These are phyloP conservation scores for Terana coerulea DNA, from an alignment of 768 basidiomycete species.

Conservation along the genomic window DNA sequence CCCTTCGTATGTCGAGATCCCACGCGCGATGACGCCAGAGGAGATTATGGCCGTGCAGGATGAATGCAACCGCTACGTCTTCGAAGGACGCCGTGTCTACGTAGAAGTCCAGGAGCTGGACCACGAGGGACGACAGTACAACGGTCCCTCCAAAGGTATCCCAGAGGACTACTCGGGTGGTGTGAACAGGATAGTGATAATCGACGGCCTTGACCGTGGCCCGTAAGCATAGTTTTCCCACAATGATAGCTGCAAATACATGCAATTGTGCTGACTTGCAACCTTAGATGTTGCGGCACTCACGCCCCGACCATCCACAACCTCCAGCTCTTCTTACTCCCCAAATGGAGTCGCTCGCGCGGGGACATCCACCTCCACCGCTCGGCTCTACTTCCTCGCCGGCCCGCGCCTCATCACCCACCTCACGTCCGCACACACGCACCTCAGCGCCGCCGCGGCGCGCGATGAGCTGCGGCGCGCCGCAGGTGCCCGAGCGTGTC, in stretches of 20 bases:
- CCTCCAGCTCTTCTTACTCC: slow-evolving; percentile 67
- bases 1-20: slow-evolving; percentile 78
- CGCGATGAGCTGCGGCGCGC: slow-evolving; percentile 65
- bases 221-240: no score
- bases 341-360: slow-evolving; percentile 66
- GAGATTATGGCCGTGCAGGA: slow-evolving; percentile 62
- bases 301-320: slow-evolving; percentile 77
- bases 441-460: slow-evolving; percentile 52
- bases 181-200: slow-evolving; percentile 74
- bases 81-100: slow-evolving; percentile 62
- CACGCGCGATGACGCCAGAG: slow-evolving; percentile 58
- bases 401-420: slow-evolving; percentile 72
- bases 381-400: slow-evolving; percentile 75
- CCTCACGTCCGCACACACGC: slow-evolving; percentile 52
- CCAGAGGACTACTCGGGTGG: slow-evolving; percentile 75
- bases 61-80: slow-evolving; percentile 63
- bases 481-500: slow-evolving; percentile 66
- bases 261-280: slow-evolving; percentile 16
- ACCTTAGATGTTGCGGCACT: slow-evolving; percentile 71
- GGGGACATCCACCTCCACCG: slow-evolving; percentile 57
- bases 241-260: no score
- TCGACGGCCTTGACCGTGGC: slow-evolving; percentile 78
- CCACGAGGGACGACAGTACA: slow-evolving; percentile 34
- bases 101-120: slow-evolving; percentile 75
- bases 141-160: slow-evolving; percentile 32